phyloP scores from a whole-genome alignment of 768 basidiomycete species.

The Phanerodontia chrysosporium region DNA sequence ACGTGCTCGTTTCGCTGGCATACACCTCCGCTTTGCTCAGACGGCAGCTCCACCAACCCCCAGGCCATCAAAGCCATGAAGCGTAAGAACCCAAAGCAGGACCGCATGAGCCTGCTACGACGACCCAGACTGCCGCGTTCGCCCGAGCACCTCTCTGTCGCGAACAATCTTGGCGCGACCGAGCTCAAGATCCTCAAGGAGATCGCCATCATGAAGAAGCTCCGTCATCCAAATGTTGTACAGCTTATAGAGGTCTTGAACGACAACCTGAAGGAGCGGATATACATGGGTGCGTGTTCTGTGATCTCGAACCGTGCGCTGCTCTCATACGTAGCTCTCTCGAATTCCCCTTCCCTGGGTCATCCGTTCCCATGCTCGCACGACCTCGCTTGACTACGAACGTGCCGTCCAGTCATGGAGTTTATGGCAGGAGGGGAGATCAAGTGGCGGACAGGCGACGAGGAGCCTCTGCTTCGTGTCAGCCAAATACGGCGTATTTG shows the following conservation, averaged over 20 bases:
- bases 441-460: slow-evolving; percentile 69
- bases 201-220: slow-evolving; percentile 99
- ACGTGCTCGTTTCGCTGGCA: slow-evolving; percentile 34
- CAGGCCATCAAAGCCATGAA: slow-evolving; percentile 81
- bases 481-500: slow-evolving; percentile 84
- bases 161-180: slow-evolving; percentile 63
- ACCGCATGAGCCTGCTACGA: slow-evolving; percentile 47
- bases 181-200: slow-evolving; percentile 88
- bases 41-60: neutral
- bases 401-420: slow-evolving; percentile 72
- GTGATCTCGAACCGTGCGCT: neutral
- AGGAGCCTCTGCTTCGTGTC: slow-evolving; percentile 74
- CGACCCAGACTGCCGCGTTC: slow-evolving; percentile 40
- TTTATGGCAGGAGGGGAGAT: slow-evolving; percentile 95
- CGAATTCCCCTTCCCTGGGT: neutral
- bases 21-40: neutral
- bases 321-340: neutral
- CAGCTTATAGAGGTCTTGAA: slow-evolving; percentile 92
- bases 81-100: slow-evolving; percentile 67
- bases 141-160: slow-evolving; percentile 48
- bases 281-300: slow-evolving; percentile 81
- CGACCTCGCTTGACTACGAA: neutral
- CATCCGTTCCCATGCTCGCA: too few species aligned
- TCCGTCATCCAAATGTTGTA: slow-evolving; percentile 85
- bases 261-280: slow-evolving; percentile 79